Percentiles rank a stretch among this genome's conserved stretches.
Conservation (phyloP, 148 eudicot genomes). For the Vaccinium corymbosum region DNA sequence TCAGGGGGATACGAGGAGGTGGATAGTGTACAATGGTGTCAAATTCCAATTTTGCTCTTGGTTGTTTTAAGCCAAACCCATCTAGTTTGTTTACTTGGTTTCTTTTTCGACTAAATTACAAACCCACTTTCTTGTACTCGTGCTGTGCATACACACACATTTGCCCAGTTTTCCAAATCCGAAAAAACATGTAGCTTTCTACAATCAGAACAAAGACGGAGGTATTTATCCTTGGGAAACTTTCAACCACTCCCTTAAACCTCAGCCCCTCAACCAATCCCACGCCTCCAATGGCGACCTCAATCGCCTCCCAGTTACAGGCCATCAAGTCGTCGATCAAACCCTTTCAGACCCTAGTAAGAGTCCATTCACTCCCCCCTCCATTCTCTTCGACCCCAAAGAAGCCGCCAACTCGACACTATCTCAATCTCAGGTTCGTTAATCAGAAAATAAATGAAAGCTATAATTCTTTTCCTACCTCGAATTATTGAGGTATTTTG, state of each 20-base stretch:
- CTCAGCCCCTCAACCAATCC: not conserved
- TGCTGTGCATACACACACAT: not conserved
- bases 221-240: conserved; percentile 74
- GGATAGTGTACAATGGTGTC: too few relatives aligned
- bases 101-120: not conserved
- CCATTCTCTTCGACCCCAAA: conserved; percentile 62
- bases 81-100: not conserved
- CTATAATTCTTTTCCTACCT: not conserved
- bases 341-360: conserved; percentile 42
- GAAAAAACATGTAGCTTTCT: conserved; percentile 58
- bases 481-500: not conserved
- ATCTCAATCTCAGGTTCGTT: conserved; percentile 54
- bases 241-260: conserved; percentile 16
- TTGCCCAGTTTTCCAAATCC: not conserved
- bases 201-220: conserved; percentile 75
- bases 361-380: conserved; percentile 75
- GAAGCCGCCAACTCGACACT: conserved; percentile 84
- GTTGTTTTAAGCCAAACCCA: too few relatives aligned
- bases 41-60: too few relatives aligned
- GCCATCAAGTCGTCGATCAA: conserved; percentile 43
- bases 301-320: conserved; percentile 57
- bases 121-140: not conserved
- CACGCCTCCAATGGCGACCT: conserved; percentile 29
- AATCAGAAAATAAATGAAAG: not conserved
- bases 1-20: too few relatives aligned